Evolutionary conservation across 306 rosid genomes (phyloP).

Genomic region (Corylus avellana): DNA sequence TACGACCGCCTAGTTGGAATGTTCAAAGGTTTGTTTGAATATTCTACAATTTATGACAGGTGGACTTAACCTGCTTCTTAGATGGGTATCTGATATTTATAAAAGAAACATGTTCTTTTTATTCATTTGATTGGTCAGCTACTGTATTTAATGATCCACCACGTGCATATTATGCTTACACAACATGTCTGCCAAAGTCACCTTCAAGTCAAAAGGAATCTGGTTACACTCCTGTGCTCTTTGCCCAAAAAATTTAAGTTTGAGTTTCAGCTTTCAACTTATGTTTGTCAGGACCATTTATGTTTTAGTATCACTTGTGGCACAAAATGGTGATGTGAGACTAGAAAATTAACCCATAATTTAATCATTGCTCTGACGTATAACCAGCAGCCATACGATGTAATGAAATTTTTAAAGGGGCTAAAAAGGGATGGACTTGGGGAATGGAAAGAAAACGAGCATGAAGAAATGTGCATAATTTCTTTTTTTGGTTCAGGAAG

Average conservation of each 20-base stretch:
- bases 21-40: no score
- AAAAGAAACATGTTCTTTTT: no score
- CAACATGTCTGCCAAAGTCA: background rate
- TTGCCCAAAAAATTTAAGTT: background rate
- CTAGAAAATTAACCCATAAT: no score
- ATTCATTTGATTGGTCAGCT: background rate
- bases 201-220: background rate
- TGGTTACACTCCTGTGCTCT: background rate
- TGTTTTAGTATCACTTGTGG: background rate
- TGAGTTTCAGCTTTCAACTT: background rate
- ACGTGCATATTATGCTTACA: background rate
- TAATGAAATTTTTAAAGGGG: no score
- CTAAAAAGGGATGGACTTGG: no score
- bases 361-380: no score
- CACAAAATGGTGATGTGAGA: no score
- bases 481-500: no score
- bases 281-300: background rate
- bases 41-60: background rate
- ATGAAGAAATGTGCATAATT: no score
- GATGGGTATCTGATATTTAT: background rate
- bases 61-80: background rate
- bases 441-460: no score
- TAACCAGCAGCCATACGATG: no score
- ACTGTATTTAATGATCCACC: background rate
- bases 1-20: background rate